phyloP scores from a whole-genome alignment of 768 basidiomycete genomes.

The Tricholoma terreum region DNA sequence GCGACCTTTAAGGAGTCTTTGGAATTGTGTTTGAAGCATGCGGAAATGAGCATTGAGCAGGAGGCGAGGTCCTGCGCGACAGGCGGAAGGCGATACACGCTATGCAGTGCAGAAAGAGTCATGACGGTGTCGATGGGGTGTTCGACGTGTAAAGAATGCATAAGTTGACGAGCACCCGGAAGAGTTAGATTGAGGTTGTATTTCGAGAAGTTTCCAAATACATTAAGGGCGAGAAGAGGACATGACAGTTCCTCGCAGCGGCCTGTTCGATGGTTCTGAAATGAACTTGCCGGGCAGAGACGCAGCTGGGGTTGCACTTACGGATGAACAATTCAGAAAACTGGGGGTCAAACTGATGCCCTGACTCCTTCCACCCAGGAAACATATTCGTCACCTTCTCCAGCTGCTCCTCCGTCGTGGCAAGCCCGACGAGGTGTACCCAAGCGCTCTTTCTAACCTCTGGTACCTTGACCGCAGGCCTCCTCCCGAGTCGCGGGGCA shows the following conservation, averaged over 20 bases:
- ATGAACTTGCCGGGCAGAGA: not conserved
- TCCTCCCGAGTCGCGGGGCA: conserved; percentile 36
- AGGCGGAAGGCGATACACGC: conserved; percentile 50
- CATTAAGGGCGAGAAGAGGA: conserved; percentile 53
- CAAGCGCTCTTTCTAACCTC: conserved; percentile 45
- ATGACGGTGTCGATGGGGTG: conserved; percentile 48
- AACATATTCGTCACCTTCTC: conserved; percentile 43
- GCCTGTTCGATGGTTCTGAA: conserved; percentile 31
- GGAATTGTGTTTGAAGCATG: conserved; percentile 48
- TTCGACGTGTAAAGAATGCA: conserved; percentile 51
- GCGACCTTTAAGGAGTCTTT: conserved; percentile 40
- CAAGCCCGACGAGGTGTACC: conserved; percentile 49
- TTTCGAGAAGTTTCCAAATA: conserved; percentile 61
- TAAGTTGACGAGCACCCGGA: conserved; percentile 50
- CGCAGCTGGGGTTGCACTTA: conserved; percentile 31
- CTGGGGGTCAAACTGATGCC: conserved; percentile 33
- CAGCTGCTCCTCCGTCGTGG: conserved; percentile 47
- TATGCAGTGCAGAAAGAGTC: conserved; percentile 50
- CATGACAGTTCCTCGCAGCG: conserved; percentile 60
- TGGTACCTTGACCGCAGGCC: conserved; percentile 30
- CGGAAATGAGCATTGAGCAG: conserved; percentile 53
- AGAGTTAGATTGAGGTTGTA: conserved; percentile 55
- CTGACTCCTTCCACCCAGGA: conserved; percentile 47
- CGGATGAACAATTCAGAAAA: conserved; percentile 53
- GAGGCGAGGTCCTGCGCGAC: conserved; percentile 54